These are phyloP conservation scores for Plantago major DNA, from an alignment of 257 asterid genomes.

Conservation along the genomic window DNA sequence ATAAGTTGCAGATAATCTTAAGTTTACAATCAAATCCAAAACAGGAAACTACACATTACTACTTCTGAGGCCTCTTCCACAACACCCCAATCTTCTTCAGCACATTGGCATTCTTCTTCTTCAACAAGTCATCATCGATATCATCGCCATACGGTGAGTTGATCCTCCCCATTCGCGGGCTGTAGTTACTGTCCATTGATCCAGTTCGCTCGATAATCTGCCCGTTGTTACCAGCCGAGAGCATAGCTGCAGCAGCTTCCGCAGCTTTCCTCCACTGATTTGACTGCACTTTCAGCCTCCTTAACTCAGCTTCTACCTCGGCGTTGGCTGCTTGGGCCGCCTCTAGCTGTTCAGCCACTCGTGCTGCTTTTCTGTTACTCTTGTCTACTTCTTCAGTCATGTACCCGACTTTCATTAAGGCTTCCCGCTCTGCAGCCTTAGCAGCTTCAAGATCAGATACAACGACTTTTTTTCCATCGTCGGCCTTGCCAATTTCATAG, in stretches of 20 bases:
- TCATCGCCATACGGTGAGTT: constrained; percentile 63
- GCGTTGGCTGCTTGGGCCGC: constrained; percentile 58
- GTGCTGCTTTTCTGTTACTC: constrained; percentile 42
- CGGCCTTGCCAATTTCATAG: constrained; percentile 23
- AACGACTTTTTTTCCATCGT: constrained; percentile 22
- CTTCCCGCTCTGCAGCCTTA: constrained; percentile 58
- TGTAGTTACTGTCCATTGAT: constrained; percentile 68
- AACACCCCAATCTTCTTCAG: constrained; percentile 64
- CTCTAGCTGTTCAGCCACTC: constrained; percentile 65
- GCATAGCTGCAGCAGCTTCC: constrained; percentile 86
- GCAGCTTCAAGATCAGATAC: constrained; percentile 39
- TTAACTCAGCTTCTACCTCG: constrained; percentile 75
- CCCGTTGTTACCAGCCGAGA: constrained; percentile 67
- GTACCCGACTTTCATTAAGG: constrained; percentile 45
- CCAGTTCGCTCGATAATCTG: constrained; percentile 68
- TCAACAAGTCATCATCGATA: constrained; percentile 56
- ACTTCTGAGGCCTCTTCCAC: constrained; percentile 85
- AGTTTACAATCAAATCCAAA: not conserved
- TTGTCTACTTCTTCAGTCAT: constrained; percentile 62
- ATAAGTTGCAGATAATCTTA: too few relatives aligned
- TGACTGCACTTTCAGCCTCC: constrained; percentile 78
- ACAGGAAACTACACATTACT: constrained; percentile 2
- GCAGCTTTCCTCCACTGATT: constrained; percentile 99
- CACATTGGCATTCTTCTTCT: constrained; percentile 82
- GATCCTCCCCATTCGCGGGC: constrained; percentile 47